Conservation (phyloP, 2,329 filamentous ascomycete genomes). For the Colletotrichum cordylinicola region DNA sequence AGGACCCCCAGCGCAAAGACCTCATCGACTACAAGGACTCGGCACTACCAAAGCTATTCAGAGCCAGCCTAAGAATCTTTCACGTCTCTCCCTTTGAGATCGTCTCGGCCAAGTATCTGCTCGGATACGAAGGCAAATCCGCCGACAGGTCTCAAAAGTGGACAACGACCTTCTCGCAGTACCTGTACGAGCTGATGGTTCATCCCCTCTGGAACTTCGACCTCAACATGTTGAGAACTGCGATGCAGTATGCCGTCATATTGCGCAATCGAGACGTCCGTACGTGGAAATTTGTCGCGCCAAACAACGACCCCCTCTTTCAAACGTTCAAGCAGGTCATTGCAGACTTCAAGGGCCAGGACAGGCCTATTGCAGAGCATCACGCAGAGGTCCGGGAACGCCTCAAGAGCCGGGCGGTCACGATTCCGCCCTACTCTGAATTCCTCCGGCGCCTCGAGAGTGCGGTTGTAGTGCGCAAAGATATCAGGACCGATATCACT, state of each 20-base stretch:
- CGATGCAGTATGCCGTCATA: background rate
- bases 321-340: background rate
- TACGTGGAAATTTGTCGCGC: background rate
- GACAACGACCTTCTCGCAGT: too few species aligned
- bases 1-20: rapidly evolving
- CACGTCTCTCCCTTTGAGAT: too few species aligned
- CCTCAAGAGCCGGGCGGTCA: background rate
- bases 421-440: background rate
- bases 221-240: background rate
- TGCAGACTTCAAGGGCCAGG: background rate
- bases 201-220: background rate
- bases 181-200: background rate
- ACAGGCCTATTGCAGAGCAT: background rate
- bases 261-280: background rate
- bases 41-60: too few species aligned
- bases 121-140: too few species aligned
- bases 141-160: too few species aligned
- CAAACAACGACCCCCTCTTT: background rate
- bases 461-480: too few species aligned
- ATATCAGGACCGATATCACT: background rate
- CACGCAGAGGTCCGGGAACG: background rate
- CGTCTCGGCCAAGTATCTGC: too few species aligned
- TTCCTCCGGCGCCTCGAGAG: background rate
- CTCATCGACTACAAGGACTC: too few species aligned
- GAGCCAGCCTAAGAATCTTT: too few species aligned